These are phyloP conservation scores for Pachysandra terminalis DNA, from an alignment of 164 flowering plant species.

Conservation along the genomic window DNA sequence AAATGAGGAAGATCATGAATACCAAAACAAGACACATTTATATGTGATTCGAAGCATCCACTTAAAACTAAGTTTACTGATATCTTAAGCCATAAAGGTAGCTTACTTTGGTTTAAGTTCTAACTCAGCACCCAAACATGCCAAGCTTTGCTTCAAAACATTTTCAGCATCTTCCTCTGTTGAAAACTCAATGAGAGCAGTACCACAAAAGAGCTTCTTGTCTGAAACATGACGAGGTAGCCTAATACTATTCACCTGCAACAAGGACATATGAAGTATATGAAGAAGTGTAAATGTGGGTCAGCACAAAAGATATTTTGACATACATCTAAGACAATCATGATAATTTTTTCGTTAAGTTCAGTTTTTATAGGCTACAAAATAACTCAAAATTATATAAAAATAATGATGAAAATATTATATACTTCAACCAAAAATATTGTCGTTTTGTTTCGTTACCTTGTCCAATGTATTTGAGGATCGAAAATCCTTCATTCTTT, in stretches of 20 bases:
- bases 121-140: slow-evolving; percentile 58
- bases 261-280: neutral
- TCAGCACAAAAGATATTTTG: neutral
- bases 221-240: slow-evolving; percentile 87
- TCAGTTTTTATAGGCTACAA: too few relatives aligned
- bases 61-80: neutral
- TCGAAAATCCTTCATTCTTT: too few relatives aligned
- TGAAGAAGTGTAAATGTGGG: neutral
- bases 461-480: too few relatives aligned
- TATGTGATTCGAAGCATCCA: neutral
- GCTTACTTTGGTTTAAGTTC: slow-evolving; percentile 83
- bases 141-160: slow-evolving; percentile 52
- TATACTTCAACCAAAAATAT: too few relatives aligned
- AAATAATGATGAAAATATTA: too few relatives aligned
- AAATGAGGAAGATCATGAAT: neutral
- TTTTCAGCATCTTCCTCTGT: slow-evolving; percentile 76
- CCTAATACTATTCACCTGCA: slow-evolving; percentile 89
- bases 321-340: neutral
- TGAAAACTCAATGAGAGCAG: slow-evolving; percentile 85
- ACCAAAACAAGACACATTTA: neutral
- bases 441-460: too few relatives aligned
- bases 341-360: too few relatives aligned
- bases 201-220: slow-evolving; percentile 75
- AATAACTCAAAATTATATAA: too few relatives aligned
- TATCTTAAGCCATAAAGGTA: neutral